phyloP scores from a whole-genome alignment of 192 early-diverging fungal species.

The Pilobolus umbonatus region DNA sequence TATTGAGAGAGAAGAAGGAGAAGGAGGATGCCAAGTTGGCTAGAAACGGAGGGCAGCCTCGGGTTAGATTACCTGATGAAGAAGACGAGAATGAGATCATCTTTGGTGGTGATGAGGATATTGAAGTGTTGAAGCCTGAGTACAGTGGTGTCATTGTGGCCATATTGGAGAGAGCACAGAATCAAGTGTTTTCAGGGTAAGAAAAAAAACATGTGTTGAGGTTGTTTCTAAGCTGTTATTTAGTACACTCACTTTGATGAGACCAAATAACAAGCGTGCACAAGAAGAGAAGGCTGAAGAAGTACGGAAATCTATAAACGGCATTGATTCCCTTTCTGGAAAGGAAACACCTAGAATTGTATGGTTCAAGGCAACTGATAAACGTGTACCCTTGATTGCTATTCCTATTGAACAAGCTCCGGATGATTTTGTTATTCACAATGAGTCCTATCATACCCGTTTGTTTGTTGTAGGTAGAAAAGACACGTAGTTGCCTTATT shows the following conservation, averaged over 20 bases:
- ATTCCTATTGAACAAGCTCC: slow-evolving; percentile 73
- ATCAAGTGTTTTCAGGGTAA: slow-evolving; percentile 58
- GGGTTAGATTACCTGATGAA: slow-evolving; percentile 47
- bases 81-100: slow-evolving; percentile 47
- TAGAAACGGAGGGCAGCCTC: slow-evolving; percentile 39
- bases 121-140: slow-evolving; percentile 53
- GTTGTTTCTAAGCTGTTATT: no score
- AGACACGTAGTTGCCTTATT: not conserved
- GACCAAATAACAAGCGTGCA: slow-evolving; percentile 40
- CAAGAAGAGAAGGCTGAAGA: slow-evolving; percentile 37
- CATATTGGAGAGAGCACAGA: slow-evolving; percentile 50
- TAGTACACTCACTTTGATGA: slow-evolving; percentile 33
- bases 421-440: slow-evolving; percentile 62
- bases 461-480: slow-evolving; percentile 47
- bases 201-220: no score
- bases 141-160: slow-evolving; percentile 54
- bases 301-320: slow-evolving; percentile 16
- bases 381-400: slow-evolving; percentile 69
- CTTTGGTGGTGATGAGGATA: slow-evolving; percentile 45
- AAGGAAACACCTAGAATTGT: slow-evolving; percentile 54
- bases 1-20: slow-evolving; percentile 49
- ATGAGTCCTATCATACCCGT: slow-evolving; percentile 45
- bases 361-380: slow-evolving; percentile 85
- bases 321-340: slow-evolving; percentile 33
- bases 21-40: slow-evolving; percentile 55